Base-by-base conservation (phyloP, 768 basidiomycete genomes). In the Naematelia encephala region DNA sequence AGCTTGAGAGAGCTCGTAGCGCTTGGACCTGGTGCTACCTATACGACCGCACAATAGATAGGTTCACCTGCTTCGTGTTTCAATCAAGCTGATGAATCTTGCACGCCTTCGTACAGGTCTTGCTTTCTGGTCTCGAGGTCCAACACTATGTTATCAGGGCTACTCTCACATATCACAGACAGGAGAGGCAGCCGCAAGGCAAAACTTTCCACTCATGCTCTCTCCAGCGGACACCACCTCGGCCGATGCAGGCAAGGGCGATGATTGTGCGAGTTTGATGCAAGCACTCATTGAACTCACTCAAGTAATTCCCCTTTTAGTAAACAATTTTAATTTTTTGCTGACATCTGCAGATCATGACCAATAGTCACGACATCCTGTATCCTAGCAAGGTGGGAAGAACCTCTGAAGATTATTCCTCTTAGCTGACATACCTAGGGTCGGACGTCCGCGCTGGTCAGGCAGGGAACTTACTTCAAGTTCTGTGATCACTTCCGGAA, bases 21-120 rank as follows among this genome's bases (percentile, higher is more conserved):
- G 72, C 67, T 5, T 76, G 69, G 70, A 76, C 74, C 1, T 73
- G 70, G 70, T 72, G 70, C 49, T 72, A 72, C 43, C 61, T 72
- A 2, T 72, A 69, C 50, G 70, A 72, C 34, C 62, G 70, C 11
- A 72, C 70, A 28, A 73, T 68, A 64, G 74, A 67, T 62, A 29
- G 51, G 64, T 51, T 25, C 5, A 25, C 46, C n/a, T 27, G 12
- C 25, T 3, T 21, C 30, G 23, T 27, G 21, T 19, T 12, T 28
- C 29, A 30, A 11, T 27, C 14, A 22, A n/a, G 48, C 54, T 59
- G 26, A 50, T 44, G 27, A 60, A 60, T 56, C 39, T 42, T 56
- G 48, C 11, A 68, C 57, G 70, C 56, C 66, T 73, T 22, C 62
- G 74, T 29, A 75, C 74, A 47, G 74, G 74, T 21, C 60, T 70